These are phyloP conservation scores for Plasmodium gallinaceum DNA, from an alignment of 169 alveolate genomes.

Conservation along the genomic window DNA sequence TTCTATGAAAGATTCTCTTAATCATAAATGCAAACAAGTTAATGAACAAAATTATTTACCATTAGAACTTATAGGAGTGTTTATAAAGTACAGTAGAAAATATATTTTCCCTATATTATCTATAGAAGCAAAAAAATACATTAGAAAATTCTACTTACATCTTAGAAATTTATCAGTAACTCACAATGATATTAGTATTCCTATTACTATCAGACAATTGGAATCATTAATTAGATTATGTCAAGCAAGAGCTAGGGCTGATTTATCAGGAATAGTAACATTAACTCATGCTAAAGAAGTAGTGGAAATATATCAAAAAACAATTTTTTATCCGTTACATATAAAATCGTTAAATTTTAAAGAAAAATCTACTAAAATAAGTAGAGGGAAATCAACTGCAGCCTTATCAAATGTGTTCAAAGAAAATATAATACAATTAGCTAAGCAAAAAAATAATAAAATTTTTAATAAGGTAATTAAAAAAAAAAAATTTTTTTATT, in stretches of 20 bases:
- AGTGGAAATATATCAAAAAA: conserved; percentile 80
- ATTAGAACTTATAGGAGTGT: conserved; percentile 44
- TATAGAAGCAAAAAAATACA: conserved; percentile 49
- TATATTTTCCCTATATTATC: conserved; percentile 45
- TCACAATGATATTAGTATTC: conserved; percentile 76
- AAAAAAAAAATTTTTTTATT: neutral
- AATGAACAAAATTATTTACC: conserved; percentile 42
- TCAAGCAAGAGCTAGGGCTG: conserved; percentile 94
- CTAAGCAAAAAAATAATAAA: conserved; percentile 12
- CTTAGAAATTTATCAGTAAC: conserved; percentile 42
- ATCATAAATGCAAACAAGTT: conserved; percentile 60
- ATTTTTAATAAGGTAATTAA: conserved; percentile 46
- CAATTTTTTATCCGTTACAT: conserved; percentile 70
- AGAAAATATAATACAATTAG: conserved; percentile 46
- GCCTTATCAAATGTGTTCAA: conserved; percentile 37
- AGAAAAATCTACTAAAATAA: conserved; percentile 3
- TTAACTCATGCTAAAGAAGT: conserved; percentile 82
- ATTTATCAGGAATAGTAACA: conserved; percentile 77
- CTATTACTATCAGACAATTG: conserved; percentile 90
- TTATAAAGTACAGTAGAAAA: conserved; percentile 41
- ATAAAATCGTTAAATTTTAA: conserved; percentile 48
- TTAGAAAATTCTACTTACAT: conserved; percentile 61
- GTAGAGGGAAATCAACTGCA: conserved; percentile 47
- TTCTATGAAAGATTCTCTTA: conserved; percentile 21
- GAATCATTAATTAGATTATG: conserved; percentile 92